Conservation (phyloP, 2,329 filamentous ascomycete species). For the Zelopaecilomyces penicillatus region DNA sequence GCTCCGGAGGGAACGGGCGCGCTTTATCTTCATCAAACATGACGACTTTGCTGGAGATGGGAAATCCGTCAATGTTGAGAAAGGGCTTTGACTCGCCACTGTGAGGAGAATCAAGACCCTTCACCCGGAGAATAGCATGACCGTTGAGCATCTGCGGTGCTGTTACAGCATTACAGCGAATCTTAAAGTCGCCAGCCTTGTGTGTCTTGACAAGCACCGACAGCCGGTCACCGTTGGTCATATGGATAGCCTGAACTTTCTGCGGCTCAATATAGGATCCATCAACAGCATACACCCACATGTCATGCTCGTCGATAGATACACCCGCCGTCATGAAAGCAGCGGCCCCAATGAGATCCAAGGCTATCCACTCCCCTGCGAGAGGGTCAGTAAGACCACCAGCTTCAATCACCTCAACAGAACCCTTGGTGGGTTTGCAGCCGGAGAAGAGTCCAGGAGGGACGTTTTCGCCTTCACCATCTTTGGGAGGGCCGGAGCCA, state of each 20-base stretch:
- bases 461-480: slow-evolving; percentile 22
- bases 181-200: slow-evolving; percentile 41
- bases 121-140: slow-evolving; percentile 37
- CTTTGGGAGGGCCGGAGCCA: slow-evolving; percentile 3
- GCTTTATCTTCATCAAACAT: slow-evolving; percentile 36
- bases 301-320: slow-evolving; percentile 43
- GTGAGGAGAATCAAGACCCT: slow-evolving; percentile 11
- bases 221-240: slow-evolving; percentile 45
- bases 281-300: slow-evolving; percentile 48
- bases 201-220: slow-evolving; percentile 41
- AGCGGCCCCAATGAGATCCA: slow-evolving; percentile 47
- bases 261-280: slow-evolving; percentile 46
- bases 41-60: slow-evolving; percentile 30
- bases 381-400: slow-evolving; percentile 1
- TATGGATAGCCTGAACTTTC: slow-evolving; percentile 35
- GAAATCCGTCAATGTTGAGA: slow-evolving; percentile 41
- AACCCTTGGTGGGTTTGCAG: slow-evolving; percentile 39
- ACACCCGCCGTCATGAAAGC: slow-evolving; percentile 35
- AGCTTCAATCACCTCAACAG: slow-evolving; percentile 34
- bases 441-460: slow-evolving; percentile 35
- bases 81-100: slow-evolving; percentile 27
- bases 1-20: slow-evolving; percentile 38
- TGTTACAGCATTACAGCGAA: slow-evolving; percentile 42
- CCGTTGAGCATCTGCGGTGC: slow-evolving; percentile 48
- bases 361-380: slow-evolving; percentile 36